Base-by-base conservation (phyloP, 2,329 filamentous ascomycete species). In the Ophiostoma australiae region DNA sequence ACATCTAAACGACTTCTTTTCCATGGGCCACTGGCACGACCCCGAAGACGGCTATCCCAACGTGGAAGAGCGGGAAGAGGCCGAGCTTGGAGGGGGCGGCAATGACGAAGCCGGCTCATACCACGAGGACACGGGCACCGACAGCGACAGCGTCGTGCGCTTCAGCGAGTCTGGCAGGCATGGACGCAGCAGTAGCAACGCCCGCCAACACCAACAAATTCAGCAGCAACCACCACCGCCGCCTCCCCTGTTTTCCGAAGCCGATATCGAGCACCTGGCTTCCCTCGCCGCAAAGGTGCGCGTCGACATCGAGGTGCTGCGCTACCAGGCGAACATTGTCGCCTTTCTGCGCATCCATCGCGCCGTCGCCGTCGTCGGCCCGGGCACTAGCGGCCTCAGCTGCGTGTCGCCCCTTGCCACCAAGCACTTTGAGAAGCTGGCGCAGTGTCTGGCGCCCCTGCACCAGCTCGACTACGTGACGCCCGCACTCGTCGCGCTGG, bases 261-360 rank as follows among this genome's bases (percentile, higher is more conserved):
- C 76, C 33, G 85, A 87, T 58, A 85, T 96, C 48, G 82, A 85
- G 17, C 80, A 82, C 4, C 82, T 97, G 1, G 84, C 87, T 3
- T 81, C 83, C n/a, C 82, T 87, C 2, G 85, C 86, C 70, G 81
- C 84, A 2, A 77, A 84, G 2, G 87, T 91, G 17, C 85, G 84
- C 58, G 82, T 93, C 35, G 91, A 89, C 72, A 86, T 94, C 27
- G 93, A 97, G 74, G 87, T 97, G 2, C 84, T 87, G 72, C 88
- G 92, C 63, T 98, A 98, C 79, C 86, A 94, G 72, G 90, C 94
- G 83, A 94, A 98, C 79, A 87, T 98, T 52, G 83, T 94, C 69
- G 87, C 93, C 3, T 97, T 97, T 78, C 84, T 98, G 75, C 90
- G 95, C 37, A 86, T 96, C 78, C 94, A 97, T 80, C 90, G 94